These are phyloP conservation scores for Boletus albobrunnescens DNA, from an alignment of 1,284 basidiomycete genomes.

Conservation along the genomic window DNA sequence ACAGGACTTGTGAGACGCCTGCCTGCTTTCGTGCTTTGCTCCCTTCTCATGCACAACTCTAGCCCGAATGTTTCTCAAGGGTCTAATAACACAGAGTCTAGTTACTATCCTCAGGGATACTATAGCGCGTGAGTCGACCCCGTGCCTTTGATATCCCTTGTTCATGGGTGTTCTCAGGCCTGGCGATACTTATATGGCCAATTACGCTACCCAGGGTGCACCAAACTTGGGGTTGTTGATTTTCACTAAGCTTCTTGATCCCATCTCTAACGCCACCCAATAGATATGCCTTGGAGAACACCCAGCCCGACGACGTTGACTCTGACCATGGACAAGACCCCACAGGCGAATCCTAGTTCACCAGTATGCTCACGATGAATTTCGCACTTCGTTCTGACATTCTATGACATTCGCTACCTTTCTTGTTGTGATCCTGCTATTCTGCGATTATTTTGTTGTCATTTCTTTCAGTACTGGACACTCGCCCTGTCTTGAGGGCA, in stretches of 20 bases:
- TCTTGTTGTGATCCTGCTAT: constrained; percentile 4
- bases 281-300: constrained; percentile 14
- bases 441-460: constrained; percentile 2
- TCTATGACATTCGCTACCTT: constrained; percentile 6
- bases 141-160: neutral
- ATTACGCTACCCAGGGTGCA: constrained; percentile 2
- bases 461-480: constrained; percentile 1
- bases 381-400: neutral
- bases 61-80: constrained; percentile 13
- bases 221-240: constrained; percentile 16
- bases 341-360: constrained; percentile 13
- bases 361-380: neutral
- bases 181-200: constrained; percentile 6
- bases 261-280: constrained; percentile 15
- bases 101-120: constrained; percentile 8
- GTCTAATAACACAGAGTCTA: neutral
- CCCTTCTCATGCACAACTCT: neutral
- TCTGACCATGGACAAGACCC: constrained; percentile 5
- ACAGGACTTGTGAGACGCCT: constrained; percentile 16
- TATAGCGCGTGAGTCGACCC: constrained; percentile 16
- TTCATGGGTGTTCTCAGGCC: constrained; percentile 11
- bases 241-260: constrained; percentile 11
- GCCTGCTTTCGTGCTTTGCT: neutral
- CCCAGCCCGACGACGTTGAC: neutral
- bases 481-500: neutral